Conservation (phyloP, 768 basidiomycete genomes). For the Hortiboletus campestris region DNA sequence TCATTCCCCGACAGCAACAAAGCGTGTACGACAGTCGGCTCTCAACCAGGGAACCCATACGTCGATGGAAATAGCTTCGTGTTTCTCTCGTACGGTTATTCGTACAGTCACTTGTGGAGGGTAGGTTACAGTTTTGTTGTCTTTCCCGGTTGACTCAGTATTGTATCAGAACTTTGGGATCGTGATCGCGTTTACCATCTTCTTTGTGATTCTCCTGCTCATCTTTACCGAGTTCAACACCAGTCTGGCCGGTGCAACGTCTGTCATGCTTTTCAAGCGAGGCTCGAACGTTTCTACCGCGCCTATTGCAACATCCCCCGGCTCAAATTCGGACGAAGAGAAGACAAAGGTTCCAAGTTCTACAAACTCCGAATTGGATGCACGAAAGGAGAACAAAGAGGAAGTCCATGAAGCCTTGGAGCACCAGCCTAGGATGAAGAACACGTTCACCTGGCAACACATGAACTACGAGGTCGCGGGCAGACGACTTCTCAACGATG, state of each 20-base stretch:
- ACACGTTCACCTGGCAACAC: constrained; percentile 81
- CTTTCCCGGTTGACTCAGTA: not conserved
- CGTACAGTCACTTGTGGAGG: constrained; percentile 48
- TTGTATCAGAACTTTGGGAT: constrained; percentile 64
- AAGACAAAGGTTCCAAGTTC: constrained; percentile 20
- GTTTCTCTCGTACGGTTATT: constrained; percentile 41
- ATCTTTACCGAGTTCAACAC: constrained; percentile 58
- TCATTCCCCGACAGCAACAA: constrained; percentile 59
- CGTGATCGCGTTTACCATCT: constrained; percentile 58
- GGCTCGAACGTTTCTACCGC: constrained; percentile 37
- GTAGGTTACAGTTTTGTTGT: constrained; percentile 22
- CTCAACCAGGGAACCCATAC: constrained; percentile 52
- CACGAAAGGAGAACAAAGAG: constrained; percentile 8
- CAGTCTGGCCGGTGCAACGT: constrained; percentile 31
- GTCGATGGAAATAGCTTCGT: constrained; percentile 65
- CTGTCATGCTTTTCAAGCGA: constrained; percentile 66
- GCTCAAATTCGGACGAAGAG: constrained; percentile 30
- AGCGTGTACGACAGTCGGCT: constrained; percentile 72
- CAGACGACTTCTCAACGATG: constrained; percentile 59
- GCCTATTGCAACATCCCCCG: not conserved
- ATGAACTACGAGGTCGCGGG: constrained; percentile 65
- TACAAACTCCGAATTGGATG: constrained; percentile 5
- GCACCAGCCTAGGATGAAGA: constrained; percentile 35
- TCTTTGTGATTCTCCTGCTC: constrained; percentile 56
- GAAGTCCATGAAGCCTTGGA: constrained; percentile 34